Evolutionary conservation across 2,329 filamentous ascomycete genomes (phyloP), one percentile per base, ranked within the genome.

Genomic region (Paecilomyces sp.): DNA sequence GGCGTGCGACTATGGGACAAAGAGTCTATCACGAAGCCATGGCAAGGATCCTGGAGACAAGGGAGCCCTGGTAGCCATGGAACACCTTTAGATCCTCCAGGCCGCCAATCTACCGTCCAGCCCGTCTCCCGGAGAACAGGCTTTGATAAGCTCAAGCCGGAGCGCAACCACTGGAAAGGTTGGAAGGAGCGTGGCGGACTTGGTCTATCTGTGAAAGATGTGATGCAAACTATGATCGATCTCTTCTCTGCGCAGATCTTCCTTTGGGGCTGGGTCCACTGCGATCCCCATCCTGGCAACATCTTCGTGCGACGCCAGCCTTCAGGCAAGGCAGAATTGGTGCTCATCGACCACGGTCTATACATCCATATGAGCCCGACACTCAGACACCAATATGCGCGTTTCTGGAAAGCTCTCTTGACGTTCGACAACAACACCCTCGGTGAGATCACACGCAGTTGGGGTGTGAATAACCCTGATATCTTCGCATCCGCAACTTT

Each of bases 191-290:
- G 85, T 62, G 93, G 92, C 56, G 94, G 94, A 0, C 84, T 97
- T 0, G 94, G 94, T 0, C 79, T 99, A 2, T 87, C 85, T 7
- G 80, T 91, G 31, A 90, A 89, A 69, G 88, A 93, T 61, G 91
- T 97, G 61, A 97, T 97, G 94, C 89, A 88, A 5, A 97, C 91
- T 33, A 97, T 97, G 87, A 85, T 97, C 56, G 93, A 97, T 72
- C 83, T 97, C 34, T 99, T 97, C 79, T 90, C 88, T n/a, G 92
- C 91, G 2, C 93, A 97, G 71, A 97, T 97, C 83, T 99, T 97
- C 80, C 88, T 96, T 64, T 97, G 91, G 90, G 94, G 94, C 12
- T 84, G 90, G 52, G 90, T 97, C 0, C 93, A 99, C 78, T 97
- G 93, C 77, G 94, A 99, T 73, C 94, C 94, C 9, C 94, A 99